These are phyloP conservation scores for Hymenoscyphus fructigenus DNA, from an alignment of 2,329 filamentous ascomycete genomes.

Conservation along the genomic window DNA sequence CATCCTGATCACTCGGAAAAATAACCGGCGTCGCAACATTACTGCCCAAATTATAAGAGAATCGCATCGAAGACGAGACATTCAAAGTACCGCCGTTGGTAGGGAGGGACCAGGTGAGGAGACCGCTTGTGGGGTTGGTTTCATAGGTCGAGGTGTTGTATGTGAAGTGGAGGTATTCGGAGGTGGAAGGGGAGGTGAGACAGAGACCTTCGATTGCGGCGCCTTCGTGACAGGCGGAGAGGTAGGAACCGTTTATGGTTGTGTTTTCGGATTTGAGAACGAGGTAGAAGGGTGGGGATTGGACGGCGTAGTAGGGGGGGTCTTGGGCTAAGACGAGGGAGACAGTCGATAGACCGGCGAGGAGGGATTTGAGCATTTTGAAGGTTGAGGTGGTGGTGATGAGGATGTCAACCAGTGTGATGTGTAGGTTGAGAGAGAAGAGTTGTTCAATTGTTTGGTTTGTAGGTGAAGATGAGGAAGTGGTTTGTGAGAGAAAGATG, in stretches of 20 bases:
- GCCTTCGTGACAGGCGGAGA: slow-evolving; percentile 47
- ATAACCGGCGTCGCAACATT: slow-evolving; percentile 46
- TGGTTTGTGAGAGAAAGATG: neutral
- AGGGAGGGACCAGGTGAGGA: slow-evolving; percentile 28
- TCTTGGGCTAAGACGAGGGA: slow-evolving; percentile 28
- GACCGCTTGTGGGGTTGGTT: slow-evolving; percentile 18
- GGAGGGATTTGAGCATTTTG: slow-evolving; percentile 27
- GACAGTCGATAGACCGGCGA: slow-evolving; percentile 22
- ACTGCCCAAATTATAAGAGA: slow-evolving; percentile 39
- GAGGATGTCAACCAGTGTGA: neutral
- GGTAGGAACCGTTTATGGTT: slow-evolving; percentile 39
- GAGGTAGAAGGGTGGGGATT: slow-evolving; percentile 46
- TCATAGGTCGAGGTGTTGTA: slow-evolving; percentile 34
- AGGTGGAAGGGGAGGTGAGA: slow-evolving; percentile 25
- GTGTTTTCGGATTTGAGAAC: slow-evolving; percentile 40
- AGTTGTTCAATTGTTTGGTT: neutral
- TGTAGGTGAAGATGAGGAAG: neutral
- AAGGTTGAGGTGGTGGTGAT: neutral
- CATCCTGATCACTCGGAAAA: slow-evolving; percentile 24
- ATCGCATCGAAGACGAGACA: slow-evolving; percentile 38
- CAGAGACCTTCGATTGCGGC: slow-evolving; percentile 49
- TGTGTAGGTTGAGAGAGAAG: neutral
- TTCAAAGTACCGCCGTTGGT: slow-evolving; percentile 32
- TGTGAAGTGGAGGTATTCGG: slow-evolving; percentile 24
- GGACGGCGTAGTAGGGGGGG: slow-evolving; percentile 29